phyloP scores from a whole-genome alignment of 352 stramenopile genomes.

The Globisporangium viniferum region DNA sequence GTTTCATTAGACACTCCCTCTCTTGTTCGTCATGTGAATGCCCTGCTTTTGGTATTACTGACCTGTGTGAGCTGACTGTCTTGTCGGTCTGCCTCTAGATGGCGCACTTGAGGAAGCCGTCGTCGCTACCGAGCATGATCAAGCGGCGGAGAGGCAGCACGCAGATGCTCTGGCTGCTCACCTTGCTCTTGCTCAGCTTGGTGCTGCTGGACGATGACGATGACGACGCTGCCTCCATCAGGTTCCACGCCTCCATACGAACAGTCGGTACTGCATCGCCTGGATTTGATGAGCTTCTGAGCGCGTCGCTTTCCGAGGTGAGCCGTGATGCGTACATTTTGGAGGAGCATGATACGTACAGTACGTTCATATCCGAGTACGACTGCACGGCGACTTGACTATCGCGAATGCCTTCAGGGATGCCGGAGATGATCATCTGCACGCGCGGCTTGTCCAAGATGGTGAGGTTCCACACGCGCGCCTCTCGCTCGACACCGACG shows the following conservation, averaged over 20 bases:
- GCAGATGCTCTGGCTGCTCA: conserved; percentile 33
- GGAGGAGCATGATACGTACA: conserved; percentile 41
- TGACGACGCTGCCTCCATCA: conserved; percentile 32
- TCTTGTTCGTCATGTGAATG: neutral
- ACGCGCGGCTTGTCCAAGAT: conserved; percentile 27
- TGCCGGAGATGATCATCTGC: conserved; percentile 44
- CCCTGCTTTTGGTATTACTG: neutral
- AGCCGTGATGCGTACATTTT: conserved; percentile 48
- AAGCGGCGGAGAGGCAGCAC: conserved; percentile 61
- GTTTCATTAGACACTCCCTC: conserved; percentile 10
- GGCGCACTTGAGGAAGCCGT: conserved; percentile 58
- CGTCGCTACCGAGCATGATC: conserved; percentile 55
- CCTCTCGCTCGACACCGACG: conserved; percentile 61
- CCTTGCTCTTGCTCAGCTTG: conserved; percentile 50
- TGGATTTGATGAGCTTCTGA: conserved; percentile 13
- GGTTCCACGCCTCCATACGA: conserved; percentile 48
- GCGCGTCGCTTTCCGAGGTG: conserved; percentile 22
- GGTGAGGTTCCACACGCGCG: conserved; percentile 53
- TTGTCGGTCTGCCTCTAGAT: conserved; percentile 14
- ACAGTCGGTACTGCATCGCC: conserved; percentile 10
- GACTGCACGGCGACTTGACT: conserved; percentile 51
- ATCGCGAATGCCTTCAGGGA: conserved; percentile 49
- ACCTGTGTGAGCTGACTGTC: neutral
- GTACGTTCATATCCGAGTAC: conserved; percentile 33
- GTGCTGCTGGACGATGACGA: conserved; percentile 3